Conservation (phyloP, 768 basidiomycete species). For the Mycena galericulata region DNA sequence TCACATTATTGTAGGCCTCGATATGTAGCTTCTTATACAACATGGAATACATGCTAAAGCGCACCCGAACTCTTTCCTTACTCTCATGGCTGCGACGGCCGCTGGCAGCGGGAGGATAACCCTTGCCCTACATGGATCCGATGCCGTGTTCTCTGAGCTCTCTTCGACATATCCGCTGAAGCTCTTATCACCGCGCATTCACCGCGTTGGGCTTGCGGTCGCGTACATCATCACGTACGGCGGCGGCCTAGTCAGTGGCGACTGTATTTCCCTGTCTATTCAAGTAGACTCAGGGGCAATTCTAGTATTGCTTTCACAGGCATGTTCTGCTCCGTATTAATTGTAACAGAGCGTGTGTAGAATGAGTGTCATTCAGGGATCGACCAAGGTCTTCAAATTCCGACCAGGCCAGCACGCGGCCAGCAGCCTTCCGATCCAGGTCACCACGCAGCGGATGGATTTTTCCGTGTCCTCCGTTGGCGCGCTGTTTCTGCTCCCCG, state of each 20-base stretch:
- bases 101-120: constrained; percentile 70
- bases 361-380: constrained; percentile 65
- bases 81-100: constrained; percentile 44
- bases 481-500: constrained; percentile 85
- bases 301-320: constrained; percentile 89
- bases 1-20: constrained; percentile 36
- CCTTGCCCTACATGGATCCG: constrained; percentile 63
- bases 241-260: constrained; percentile 91
- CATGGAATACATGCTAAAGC: constrained; percentile 39
- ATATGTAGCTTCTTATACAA: constrained; percentile 47
- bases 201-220: constrained; percentile 64
- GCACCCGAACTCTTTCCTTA: background rate
- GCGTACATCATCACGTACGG: constrained; percentile 91
- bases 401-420: constrained; percentile 73
- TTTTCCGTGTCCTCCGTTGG: constrained; percentile 65
- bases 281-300: constrained; percentile 66
- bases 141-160: constrained; percentile 77
- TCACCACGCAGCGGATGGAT: constrained; percentile 74
- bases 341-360: background rate
- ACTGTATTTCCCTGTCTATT: constrained; percentile 73
- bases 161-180: constrained; percentile 90
- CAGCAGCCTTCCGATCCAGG: constrained; percentile 38
- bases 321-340: background rate
- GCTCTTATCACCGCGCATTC: constrained; percentile 78
- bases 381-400: constrained; percentile 94